Evolutionary conservation across 139 green algal genomes (phyloP), one percentile per base, ranked within the genome.

Genomic region (Eudorina sp.): DNA sequence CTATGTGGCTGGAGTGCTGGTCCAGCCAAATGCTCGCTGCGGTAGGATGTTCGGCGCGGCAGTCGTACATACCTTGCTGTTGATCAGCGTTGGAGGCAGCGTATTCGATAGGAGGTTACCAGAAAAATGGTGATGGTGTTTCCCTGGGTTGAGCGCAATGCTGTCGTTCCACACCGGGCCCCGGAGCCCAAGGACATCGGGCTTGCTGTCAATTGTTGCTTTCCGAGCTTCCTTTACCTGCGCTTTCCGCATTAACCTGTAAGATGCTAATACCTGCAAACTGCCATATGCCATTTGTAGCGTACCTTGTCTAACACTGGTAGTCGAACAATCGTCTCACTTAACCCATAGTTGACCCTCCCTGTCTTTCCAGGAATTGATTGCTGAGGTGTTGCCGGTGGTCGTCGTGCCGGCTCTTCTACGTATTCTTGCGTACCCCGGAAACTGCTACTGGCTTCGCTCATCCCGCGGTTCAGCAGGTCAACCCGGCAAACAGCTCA

Each of bases 161-260:
- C 64, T 55, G 11, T 62, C 48, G 36, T 62, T 31, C 83, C 83
- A 88, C 4, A 31, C 2, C 0, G 83, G 83, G 14, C 68, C 83
- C 19, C 82, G 64, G 3, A 88, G 16, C 13, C 68, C 83, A 4
- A 88, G 68, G n/a, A 88, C 77, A 72, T 88, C 68, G 2, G 83
- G 83, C 27, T 88, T 88, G 36, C 68, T 73, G 16, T 80, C 83
- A 8, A 88, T 70, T 1, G 83, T 88, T 5, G 48, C 83, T 27
- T 70, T 72, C 13, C 23, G 29, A 14, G 83, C 83, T 27, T 82
- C 68, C 19, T 88, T 88, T 8, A 88, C 83, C 83, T 88, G 48
- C 7, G 36, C 8, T 23, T 40, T 79, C 16, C 23, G 23, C 70
- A 19, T 25, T n/a, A 18, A 36, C 3, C 21, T 62, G 40, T 62